phyloP scores from a whole-genome alignment of 352 stramenopile genomes.

The Pythium oligandrum region DNA sequence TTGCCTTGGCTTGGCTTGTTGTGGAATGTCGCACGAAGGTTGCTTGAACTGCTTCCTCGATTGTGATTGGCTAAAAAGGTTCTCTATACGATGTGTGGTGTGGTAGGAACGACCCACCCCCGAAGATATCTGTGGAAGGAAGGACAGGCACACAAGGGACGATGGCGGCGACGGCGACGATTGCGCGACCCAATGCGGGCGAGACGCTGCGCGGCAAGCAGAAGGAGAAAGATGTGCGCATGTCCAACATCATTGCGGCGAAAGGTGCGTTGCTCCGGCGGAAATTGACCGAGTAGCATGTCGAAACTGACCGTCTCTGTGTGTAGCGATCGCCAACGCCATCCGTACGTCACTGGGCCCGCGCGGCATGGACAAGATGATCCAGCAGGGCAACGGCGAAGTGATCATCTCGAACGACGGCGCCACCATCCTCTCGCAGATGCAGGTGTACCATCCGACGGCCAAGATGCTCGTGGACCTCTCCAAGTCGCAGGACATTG shows the following conservation, averaged over 20 bases:
- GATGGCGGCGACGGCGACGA: constrained; percentile 37
- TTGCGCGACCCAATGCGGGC: constrained; percentile 48
- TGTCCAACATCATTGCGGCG: constrained; percentile 97
- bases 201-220: constrained; percentile 84
- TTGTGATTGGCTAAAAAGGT: constrained; percentile 22
- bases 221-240: constrained; percentile 98
- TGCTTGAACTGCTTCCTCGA: constrained; percentile 1
- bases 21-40: constrained; percentile 27
- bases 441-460: constrained; percentile 98
- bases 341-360: constrained; percentile 98
- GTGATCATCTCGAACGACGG: constrained; percentile 99
- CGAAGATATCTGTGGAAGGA: constrained; percentile 27
- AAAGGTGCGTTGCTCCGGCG: constrained; percentile 74
- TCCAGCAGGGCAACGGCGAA: constrained; percentile 96
- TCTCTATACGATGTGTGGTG: constrained; percentile 17
- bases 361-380: constrained; percentile 99
- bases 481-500: constrained; percentile 99
- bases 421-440: constrained; percentile 98
- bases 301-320: background rate
- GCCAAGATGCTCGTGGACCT: constrained; percentile 99
- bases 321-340: constrained; percentile 94
- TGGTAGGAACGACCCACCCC: constrained; percentile 1
- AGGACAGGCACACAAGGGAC: constrained; percentile 10
- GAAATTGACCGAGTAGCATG: background rate
- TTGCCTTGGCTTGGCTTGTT: background rate